Conservation (phyloP, 192 early-diverging fungal genomes). For the Mortierella hygrophila region DNA sequence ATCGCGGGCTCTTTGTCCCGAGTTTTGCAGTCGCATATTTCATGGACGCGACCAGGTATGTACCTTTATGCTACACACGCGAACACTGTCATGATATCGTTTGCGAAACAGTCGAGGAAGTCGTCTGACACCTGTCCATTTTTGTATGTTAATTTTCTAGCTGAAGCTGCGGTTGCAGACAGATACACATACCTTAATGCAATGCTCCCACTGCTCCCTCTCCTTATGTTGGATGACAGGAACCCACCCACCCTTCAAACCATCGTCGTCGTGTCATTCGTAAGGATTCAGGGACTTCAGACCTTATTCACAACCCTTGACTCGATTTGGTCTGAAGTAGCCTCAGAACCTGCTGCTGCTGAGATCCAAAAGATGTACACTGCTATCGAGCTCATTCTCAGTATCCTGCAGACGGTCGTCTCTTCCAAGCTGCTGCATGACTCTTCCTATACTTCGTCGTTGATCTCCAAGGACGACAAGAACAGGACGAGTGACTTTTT, state of each 20-base stretch:
- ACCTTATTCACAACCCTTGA: constrained; percentile 59
- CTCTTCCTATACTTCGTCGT: constrained; percentile 71
- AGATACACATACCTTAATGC: constrained; percentile 70
- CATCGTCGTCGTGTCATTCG: constrained; percentile 70
- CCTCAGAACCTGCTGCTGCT: constrained; percentile 41
- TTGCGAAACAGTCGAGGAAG: neutral
- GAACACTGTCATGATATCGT: neutral
- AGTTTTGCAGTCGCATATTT: constrained; percentile 66
- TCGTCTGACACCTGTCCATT: neutral
- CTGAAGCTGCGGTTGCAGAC: constrained; percentile 28
- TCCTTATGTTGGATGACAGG: constrained; percentile 74
- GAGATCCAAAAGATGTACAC: constrained; percentile 56
- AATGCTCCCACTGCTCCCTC: constrained; percentile 67
- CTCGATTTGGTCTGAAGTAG: constrained; percentile 57
- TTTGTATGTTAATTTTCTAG: neutral
- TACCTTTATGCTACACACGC: neutral
- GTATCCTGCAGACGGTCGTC: constrained; percentile 73
- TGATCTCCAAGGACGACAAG: constrained; percentile 68
- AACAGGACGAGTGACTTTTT: constrained; percentile 69
- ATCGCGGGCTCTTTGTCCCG: constrained; percentile 69
- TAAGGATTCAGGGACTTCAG: constrained; percentile 67
- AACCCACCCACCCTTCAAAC: constrained; percentile 70
- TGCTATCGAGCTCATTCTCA: constrained; percentile 68
- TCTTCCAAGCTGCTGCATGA: constrained; percentile 85
- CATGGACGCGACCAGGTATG: constrained; percentile 57